phyloP scores from a whole-genome alignment of 2,329 filamentous ascomycete species.

The Eutypa lata region DNA sequence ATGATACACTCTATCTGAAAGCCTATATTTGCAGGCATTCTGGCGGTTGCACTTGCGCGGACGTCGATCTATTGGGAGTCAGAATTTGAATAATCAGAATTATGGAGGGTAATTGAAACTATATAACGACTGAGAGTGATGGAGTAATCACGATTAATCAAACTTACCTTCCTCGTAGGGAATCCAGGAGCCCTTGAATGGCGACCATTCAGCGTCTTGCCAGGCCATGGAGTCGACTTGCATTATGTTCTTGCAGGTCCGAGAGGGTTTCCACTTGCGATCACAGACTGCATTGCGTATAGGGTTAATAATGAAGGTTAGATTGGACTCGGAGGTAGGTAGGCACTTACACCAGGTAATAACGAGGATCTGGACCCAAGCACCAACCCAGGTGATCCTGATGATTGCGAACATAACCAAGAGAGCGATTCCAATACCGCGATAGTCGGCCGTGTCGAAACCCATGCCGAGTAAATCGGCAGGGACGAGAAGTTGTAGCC shows the following conservation, averaged over 20 bases:
- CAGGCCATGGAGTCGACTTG: constrained; percentile 6
- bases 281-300: constrained; percentile 5
- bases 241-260: constrained; percentile 9
- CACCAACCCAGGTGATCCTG: constrained; percentile 9
- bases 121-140: not conserved
- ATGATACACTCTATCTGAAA: constrained; percentile 14
- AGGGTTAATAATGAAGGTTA: too few relatives aligned
- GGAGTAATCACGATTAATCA: not conserved
- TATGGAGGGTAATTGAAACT: not conserved
- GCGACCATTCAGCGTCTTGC: not conserved
- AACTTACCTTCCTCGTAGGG: constrained; percentile 6
- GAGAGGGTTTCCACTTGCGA: constrained; percentile 4
- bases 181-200: not conserved
- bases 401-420: constrained; percentile 9
- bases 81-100: too few relatives aligned
- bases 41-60: constrained; percentile 2
- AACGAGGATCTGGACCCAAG: constrained; percentile 8
- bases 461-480: too few relatives aligned
- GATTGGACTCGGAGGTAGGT: too few relatives aligned
- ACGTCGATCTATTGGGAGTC: too few relatives aligned
- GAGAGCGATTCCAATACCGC: not conserved
- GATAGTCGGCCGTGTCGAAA: too few relatives aligned
- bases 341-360: constrained; percentile 3
- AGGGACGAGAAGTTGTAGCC: too few relatives aligned
- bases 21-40: constrained; percentile 2